These are phyloP conservation scores for Rhypophila decipiens DNA, from an alignment of 495 filamentous ascomycete genomes.

Conservation along the genomic window DNA sequence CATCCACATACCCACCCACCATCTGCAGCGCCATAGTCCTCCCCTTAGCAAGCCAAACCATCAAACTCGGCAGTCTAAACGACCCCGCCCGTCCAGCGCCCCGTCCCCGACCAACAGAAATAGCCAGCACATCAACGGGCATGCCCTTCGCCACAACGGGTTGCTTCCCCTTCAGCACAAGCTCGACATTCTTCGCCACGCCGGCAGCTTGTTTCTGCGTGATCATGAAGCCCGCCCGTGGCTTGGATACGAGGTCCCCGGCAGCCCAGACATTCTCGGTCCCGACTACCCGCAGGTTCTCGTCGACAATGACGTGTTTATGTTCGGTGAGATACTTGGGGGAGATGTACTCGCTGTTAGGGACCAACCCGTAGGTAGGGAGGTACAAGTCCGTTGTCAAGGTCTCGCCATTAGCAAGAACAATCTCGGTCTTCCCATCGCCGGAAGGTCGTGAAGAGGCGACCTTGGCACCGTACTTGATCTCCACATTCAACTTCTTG, in stretches of 20 bases:
- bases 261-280: constrained; percentile 44
- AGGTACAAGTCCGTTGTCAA: constrained; percentile 54
- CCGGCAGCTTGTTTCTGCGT: constrained; percentile 42
- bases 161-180: constrained; percentile 25
- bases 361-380: constrained; percentile 52
- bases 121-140: constrained; percentile 36
- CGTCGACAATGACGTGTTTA: constrained; percentile 52
- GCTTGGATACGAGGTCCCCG: constrained; percentile 46
- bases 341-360: constrained; percentile 57
- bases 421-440: constrained; percentile 33
- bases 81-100: constrained; percentile 32
- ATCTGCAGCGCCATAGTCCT: constrained; percentile 29
- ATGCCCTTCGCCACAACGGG: constrained; percentile 31
- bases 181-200: constrained; percentile 40
- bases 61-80: constrained; percentile 32
- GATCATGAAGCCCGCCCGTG: constrained; percentile 38
- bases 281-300: constrained; percentile 44
- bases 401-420: constrained; percentile 29
- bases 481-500: constrained; percentile 44
- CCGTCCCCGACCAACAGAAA: constrained; percentile 31
- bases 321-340: constrained; percentile 37
- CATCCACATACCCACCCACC: constrained; percentile 30
- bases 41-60: constrained; percentile 38
- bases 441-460: constrained; percentile 6
- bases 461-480: constrained; percentile 36